phyloP scores from a whole-genome alignment of 2,329 filamentous ascomycete genomes.

The Anthostomella pinea region DNA sequence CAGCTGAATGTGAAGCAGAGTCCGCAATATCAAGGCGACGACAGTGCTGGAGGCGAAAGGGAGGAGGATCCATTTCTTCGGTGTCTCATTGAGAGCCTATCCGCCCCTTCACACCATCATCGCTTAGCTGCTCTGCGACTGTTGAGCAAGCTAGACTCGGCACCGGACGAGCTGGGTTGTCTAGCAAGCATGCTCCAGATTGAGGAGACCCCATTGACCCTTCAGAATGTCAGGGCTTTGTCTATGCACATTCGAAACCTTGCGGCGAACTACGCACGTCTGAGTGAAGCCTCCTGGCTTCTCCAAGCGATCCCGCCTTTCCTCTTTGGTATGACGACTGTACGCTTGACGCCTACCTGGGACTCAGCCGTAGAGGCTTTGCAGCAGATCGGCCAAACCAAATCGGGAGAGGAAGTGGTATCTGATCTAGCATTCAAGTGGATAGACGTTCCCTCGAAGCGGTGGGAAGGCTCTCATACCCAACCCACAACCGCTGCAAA shows the following conservation, averaged over 20 bases:
- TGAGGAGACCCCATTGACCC: conserved; percentile 73
- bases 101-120: conserved; percentile 70
- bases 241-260: conserved; percentile 85
- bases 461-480: conserved; percentile 46
- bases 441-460: conserved; percentile 60
- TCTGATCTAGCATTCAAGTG: conserved; percentile 74
- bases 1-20: conserved; percentile 24
- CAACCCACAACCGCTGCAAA: conserved; percentile 33
- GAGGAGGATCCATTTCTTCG: conserved; percentile 61
- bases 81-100: conserved; percentile 70
- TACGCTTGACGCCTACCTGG: conserved; percentile 83
- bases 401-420: conserved; percentile 69
- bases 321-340: conserved; percentile 84
- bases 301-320: conserved; percentile 73
- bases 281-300: conserved; percentile 62
- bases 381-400: conserved; percentile 68
- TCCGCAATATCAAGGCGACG: conserved; percentile 28
- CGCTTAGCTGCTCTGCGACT: conserved; percentile 72
- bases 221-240: conserved; percentile 73
- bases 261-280: conserved; percentile 58
- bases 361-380: conserved; percentile 76
- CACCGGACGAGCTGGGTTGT: conserved; percentile 47
- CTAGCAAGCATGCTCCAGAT: conserved; percentile 70
- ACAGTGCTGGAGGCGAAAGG: conserved; percentile 44
- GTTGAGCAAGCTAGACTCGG: conserved; percentile 58